A percentile compares a stretch with the other conserved stretches of the same genome.
phyloP scores from a whole-genome alignment of 2,329 filamentous ascomycete species.

The Phoma sp. region DNA sequence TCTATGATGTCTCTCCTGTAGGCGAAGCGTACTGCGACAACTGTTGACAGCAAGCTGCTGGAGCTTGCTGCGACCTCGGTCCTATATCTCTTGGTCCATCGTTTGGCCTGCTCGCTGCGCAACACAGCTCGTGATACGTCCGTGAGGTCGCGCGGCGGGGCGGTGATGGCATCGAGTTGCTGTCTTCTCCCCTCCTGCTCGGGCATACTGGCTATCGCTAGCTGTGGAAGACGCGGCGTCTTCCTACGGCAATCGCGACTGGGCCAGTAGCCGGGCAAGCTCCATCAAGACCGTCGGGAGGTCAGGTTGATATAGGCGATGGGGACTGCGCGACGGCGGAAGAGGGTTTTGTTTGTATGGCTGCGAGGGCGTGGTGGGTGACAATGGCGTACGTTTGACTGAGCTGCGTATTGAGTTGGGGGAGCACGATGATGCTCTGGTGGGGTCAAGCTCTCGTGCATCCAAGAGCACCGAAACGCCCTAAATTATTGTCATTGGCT shows the following conservation, averaged over 20 bases:
- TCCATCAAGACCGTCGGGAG: slow-evolving; percentile 59
- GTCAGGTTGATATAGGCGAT: slow-evolving; percentile 27
- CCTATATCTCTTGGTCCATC: slow-evolving; percentile 77
- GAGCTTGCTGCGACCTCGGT: slow-evolving; percentile 81
- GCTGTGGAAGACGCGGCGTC: slow-evolving; percentile 62
- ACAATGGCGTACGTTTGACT: slow-evolving; percentile 38
- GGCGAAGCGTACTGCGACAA: slow-evolving; percentile 64
- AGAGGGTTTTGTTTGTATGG: slow-evolving; percentile 8
- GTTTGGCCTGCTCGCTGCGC: slow-evolving; percentile 54
- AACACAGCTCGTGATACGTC: slow-evolving; percentile 44
- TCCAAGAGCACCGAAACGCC: slow-evolving; percentile 4
- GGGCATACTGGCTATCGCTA: slow-evolving; percentile 56
- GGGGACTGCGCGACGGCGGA: slow-evolving; percentile 16
- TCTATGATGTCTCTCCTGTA: not conserved
- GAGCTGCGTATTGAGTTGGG: slow-evolving; percentile 23
- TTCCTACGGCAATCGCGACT: slow-evolving; percentile 68
- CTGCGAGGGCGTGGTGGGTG: slow-evolving; percentile 24
- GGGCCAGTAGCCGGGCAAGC: slow-evolving; percentile 60
- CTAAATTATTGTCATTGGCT: slow-evolving; percentile 16
- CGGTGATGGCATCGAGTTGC: slow-evolving; percentile 31
- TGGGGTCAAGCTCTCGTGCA: slow-evolving; percentile 38
- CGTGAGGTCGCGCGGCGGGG: slow-evolving; percentile 50
- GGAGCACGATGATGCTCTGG: slow-evolving; percentile 43
- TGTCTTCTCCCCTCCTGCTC: slow-evolving; percentile 35
- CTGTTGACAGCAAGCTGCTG: slow-evolving; percentile 79